Base-by-base conservation (phyloP, 805 yeast species). In the Candida ortonii region DNA sequence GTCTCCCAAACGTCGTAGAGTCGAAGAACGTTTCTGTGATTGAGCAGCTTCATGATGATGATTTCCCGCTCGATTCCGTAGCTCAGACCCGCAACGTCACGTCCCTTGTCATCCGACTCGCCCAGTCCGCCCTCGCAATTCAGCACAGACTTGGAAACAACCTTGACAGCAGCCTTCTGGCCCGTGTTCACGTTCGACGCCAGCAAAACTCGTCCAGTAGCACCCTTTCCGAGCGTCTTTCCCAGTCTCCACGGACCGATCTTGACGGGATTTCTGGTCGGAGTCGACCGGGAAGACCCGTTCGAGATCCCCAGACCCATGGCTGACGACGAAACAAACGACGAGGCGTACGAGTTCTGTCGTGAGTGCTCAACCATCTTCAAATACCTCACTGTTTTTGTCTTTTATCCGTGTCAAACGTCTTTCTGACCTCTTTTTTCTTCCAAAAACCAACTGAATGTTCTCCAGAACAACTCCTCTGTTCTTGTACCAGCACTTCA, bases 201-300 rank as follows among this genome's bases (percentile, higher is more conserved):
- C 36, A 93, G 70, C 40, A 96, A 69, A 12, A 93, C 98, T 43
- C 97, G 74, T 16, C 98, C 97, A 1, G 96, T 86, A 10, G 95
- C 84, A n/a, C 98, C 98, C 39, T 94, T 73, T 16, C 98, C 98
- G 33, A 93, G 67, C 2, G 98, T 93, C 47, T 90, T 74, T 18
- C 97, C 97, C 22, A 93, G 67, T 55, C 87, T 84, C 98, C 98
- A 93, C 2, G 98, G 97, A 2, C 98, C 98, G 28, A 93, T 52
- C 38, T 57, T 56, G 25, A 68, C 68, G 14, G 78, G 78, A 37
- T 54, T 54, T 25, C 46, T 51, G 33, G 61, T 40, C 19, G 46
- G 44, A 15, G 49, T 28, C 18, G 54, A 30, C 17, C 41, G 39
- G 13, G 37, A 31, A 27, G 49, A 32, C 21, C 39, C 27, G 30